Base-by-base conservation (phyloP, 2,329 filamentous ascomycete genomes). In the Colletotrichum cordylinicola region DNA sequence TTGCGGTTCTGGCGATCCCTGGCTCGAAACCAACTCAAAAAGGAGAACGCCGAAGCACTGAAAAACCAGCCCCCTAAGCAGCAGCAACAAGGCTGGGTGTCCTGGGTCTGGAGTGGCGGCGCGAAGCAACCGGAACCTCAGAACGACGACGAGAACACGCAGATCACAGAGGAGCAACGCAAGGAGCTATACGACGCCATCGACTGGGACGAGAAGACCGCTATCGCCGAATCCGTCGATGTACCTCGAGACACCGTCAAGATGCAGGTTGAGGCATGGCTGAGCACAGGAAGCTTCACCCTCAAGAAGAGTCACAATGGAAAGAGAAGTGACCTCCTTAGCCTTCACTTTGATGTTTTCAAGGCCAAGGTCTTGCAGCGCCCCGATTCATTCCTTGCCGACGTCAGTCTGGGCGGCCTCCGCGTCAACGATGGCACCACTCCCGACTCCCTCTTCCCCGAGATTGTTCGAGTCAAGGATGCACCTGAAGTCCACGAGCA, bases 151-250 rank as follows among this genome's bases (percentile, higher is more conserved):
- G 94, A 98, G 79, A 94, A 96, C 77, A 95, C 93, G 0, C 92
- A 95, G 75, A 98, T 99, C 90, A 98, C 95, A 0, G 97, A 99
- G 77, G 93, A 98, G 84, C 96, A 99, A 83, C 93, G 96, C 56
- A 96, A 98, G 83, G 96, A 99, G 85, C 90, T 99, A 12, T 99
- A 98, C 84, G 94, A 98, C 79, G 98, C 95, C 66, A 99, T 99
- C 80, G 97, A 98, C 81, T 99, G 96, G 93, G 95, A 99, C 77
- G 97, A 99, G 85, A 98, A 98, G 87, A 93, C 96, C 76, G 95
- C 94, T 3, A 90, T 99, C 52, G 90, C 95, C 0, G 96, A 98
- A 79, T 93, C 94, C 56, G 93, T 99, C 5, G 97, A 99, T 79
- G 89, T 96, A 37, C 98, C 98, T 0, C 92, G 95, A 70, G 97